Conservation (phyloP, 208 protist genomes). For the Crithidia expoeki region DNA sequence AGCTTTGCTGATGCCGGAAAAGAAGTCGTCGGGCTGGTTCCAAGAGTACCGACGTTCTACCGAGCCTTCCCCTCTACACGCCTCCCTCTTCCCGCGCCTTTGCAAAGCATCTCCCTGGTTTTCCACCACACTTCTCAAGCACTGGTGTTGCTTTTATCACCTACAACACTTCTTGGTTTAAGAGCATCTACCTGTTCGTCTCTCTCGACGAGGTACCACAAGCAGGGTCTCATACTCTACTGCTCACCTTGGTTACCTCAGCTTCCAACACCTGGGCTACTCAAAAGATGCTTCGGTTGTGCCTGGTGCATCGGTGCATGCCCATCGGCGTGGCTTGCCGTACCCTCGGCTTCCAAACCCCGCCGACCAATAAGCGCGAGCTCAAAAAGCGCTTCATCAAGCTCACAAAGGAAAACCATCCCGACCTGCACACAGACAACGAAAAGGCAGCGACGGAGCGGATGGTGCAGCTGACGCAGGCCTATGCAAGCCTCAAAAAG, state of each 20-base stretch:
- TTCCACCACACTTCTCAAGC: too few species aligned
- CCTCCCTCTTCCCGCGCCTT: too few species aligned
- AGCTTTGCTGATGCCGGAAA: too few species aligned
- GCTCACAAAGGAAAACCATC: constrained; percentile 76
- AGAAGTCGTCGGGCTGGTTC: too few species aligned
- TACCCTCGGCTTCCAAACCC: constrained; percentile 58
- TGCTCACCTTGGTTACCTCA: not conserved
- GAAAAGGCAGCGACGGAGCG: constrained; percentile 41
- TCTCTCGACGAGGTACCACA: too few species aligned
- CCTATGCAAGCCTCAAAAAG: constrained; percentile 66
- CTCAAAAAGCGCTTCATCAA: constrained; percentile 75
- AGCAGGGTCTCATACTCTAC: too few species aligned
- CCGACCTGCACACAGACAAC: constrained; percentile 54
- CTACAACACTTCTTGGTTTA: too few species aligned
- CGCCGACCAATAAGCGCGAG: constrained; percentile 54
- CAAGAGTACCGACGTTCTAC: too few species aligned
- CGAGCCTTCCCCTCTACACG: too few species aligned
- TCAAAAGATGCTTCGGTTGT: constrained; percentile 39
- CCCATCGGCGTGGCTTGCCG: constrained; percentile 62
- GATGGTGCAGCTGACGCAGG: constrained; percentile 74
- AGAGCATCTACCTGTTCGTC: too few species aligned
- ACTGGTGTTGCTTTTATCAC: too few species aligned
- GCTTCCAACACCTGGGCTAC: not conserved
- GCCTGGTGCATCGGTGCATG: constrained; percentile 39
- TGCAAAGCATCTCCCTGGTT: too few species aligned